phyloP scores from a whole-genome alignment of 345 rosid genomes.

The Eucalyptus marginata region DNA sequence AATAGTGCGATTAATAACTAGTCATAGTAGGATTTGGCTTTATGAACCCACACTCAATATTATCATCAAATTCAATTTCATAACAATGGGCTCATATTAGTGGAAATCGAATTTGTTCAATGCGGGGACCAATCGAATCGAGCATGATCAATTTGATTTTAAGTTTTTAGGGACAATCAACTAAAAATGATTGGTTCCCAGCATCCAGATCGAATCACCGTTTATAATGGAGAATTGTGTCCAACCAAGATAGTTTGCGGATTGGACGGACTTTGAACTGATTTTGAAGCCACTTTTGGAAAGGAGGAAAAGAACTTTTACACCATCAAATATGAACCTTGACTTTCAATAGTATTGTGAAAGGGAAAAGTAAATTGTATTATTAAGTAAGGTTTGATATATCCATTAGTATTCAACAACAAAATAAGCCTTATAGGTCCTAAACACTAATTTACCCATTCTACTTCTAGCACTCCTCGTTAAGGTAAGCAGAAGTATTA shows the following conservation, averaged over 20 bases:
- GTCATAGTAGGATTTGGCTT: background rate
- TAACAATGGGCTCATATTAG: background rate
- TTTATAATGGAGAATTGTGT: background rate
- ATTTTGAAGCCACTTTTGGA: background rate
- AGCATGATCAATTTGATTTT: background rate
- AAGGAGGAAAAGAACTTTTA: background rate
- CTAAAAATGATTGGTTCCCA: background rate
- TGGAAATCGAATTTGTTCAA: background rate
- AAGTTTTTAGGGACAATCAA: background rate
- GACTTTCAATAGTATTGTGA: background rate
- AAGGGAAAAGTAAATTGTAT: too few species aligned
- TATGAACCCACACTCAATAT: background rate
- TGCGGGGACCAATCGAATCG: accelerated
- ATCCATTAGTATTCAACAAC: too few species aligned
- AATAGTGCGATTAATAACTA: background rate
- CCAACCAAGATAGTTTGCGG: background rate
- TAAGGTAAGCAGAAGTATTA: too few species aligned
- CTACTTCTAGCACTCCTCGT: too few species aligned
- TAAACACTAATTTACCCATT: too few species aligned
- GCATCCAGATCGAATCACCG: background rate
- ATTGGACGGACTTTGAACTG: background rate
- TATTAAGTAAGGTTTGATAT: too few species aligned
- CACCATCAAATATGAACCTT: background rate
- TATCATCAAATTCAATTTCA: background rate
- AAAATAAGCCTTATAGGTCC: too few species aligned